Evolutionary conservation across 2,329 filamentous ascomycete genomes (phyloP).

Genomic region (Nemania sp.): DNA sequence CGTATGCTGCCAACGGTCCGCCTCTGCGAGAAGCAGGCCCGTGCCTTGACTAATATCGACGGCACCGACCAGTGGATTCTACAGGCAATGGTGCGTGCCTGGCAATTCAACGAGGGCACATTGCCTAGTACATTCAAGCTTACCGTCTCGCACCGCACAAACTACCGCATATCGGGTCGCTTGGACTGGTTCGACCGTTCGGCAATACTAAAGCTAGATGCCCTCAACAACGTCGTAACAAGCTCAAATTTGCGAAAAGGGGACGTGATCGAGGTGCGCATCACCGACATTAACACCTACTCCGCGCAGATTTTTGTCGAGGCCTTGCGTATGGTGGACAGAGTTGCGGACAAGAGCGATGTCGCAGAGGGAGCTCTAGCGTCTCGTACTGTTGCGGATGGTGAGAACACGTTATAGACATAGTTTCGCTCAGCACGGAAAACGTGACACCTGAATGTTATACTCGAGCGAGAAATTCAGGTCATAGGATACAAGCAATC

Average conservation of each 20-base stretch:
- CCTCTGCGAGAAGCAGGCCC: constrained; percentile 56
- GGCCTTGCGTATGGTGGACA: constrained; percentile 42
- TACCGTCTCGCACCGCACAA: constrained; percentile 46
- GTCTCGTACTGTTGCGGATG: too few species aligned
- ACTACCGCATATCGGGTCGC: constrained; percentile 43
- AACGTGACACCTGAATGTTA: too few species aligned
- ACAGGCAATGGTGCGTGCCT: constrained; percentile 63
- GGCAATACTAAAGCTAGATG: constrained; percentile 46
- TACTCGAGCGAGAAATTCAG: too few species aligned
- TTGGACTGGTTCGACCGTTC: constrained; percentile 55
- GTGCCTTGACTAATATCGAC: constrained; percentile 46
- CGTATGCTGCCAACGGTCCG: constrained; percentile 54
- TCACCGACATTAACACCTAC: constrained; percentile 58
- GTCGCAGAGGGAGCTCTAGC: too few species aligned
- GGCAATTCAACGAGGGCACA: constrained; percentile 54
- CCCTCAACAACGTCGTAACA: constrained; percentile 43
- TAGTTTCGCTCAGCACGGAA: too few species aligned
- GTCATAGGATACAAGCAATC: too few species aligned
- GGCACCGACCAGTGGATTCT: constrained; percentile 58
- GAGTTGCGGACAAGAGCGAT: not conserved
- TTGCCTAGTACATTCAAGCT: constrained; percentile 55
- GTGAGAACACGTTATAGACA: too few species aligned
- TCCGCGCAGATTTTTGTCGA: constrained; percentile 50
- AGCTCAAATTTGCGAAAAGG: too few species aligned
- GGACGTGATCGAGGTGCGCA: too few species aligned